Base-by-base conservation (phyloP, 805 yeast species). In the Sungouiella thailandica region DNA sequence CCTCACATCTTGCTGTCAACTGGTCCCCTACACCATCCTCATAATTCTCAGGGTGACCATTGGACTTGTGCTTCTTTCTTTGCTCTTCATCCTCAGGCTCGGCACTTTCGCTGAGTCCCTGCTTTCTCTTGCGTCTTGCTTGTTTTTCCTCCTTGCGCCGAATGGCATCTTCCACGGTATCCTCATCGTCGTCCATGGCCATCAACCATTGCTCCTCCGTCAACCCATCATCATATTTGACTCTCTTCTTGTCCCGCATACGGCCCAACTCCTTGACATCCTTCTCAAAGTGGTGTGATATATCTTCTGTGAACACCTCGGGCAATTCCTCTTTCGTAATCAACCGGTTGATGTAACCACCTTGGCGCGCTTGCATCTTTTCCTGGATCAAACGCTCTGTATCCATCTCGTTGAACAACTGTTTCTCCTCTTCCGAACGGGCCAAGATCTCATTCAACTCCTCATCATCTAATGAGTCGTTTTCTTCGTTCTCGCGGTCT, bases 381-480 rank as follows among this genome's bases (percentile, higher is more conserved):
- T 47, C 50, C 17, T 39, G 36, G n/a, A 43, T 25, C 16, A 50
- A 53, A 53, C 87, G 65, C 37, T 81, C 81, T 27, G 60, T 60
- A 54, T 83, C 93, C 60, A 82, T 68, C 47, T 74, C 50, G 29
- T 65, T 67, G 52, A 83, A 83, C 17, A 78, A 36, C 6, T 44
- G 57, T 41, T 70, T 67, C 47, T 83, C 93, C 2, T 63, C 74
- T 11, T 80, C 89, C 37, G 67, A 63, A 58, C 90, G 72, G 2
- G 88, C 85, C 40, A 83, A 67, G 29, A 80, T 72, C 34, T 79
- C 84, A 50, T 83, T 82, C 52, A 83, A 60, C 47, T 82, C 90
- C 17, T 77, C 83, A 41, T 78, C 85, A 44, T 79, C 84, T 44
- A 76, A 63, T 36, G 72, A 67, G 22, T 58, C 61, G 36, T 63